Percentiles rank a stretch among this genome's conserved stretches.
phyloP scores from a whole-genome alignment of 495 filamentous ascomycete genomes.

The Pseudotulostoma volvatum region DNA sequence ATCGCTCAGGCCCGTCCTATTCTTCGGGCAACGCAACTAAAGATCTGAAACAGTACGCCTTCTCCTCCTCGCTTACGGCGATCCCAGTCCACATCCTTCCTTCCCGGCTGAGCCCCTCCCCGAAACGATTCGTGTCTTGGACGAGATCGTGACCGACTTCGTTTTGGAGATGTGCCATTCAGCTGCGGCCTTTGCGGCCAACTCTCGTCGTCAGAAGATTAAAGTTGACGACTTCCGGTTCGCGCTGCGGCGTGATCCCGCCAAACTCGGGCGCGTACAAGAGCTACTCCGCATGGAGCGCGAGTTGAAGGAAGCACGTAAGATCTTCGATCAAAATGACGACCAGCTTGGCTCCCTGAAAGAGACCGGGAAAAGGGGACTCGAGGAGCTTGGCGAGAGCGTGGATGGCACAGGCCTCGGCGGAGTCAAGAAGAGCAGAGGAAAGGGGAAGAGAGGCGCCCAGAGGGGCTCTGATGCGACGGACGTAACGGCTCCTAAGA shows the following conservation, averaged over 20 bases:
- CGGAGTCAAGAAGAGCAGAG: slow-evolving; percentile 15
- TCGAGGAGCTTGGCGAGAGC: slow-evolving; percentile 13
- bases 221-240: slow-evolving; percentile 98
- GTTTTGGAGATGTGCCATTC: slow-evolving; percentile 79
- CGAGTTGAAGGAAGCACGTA: slow-evolving; percentile 59
- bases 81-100: slow-evolving; percentile 33
- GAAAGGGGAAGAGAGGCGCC: slow-evolving; percentile 26
- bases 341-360: slow-evolving; percentile 28
- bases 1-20: slow-evolving; percentile 31
- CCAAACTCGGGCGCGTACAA: slow-evolving; percentile 77
- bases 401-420: slow-evolving; percentile 10
- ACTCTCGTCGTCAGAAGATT: slow-evolving; percentile 79
- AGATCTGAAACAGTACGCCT: slow-evolving; percentile 41
- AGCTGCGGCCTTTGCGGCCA: slow-evolving; percentile 62
- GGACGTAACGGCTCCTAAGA: slow-evolving; percentile 27
- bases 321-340: slow-evolving; percentile 44
- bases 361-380: slow-evolving; percentile 24
- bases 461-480: slow-evolving; percentile 26
- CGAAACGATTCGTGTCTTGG: slow-evolving; percentile 69
- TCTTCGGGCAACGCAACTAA: not conserved
- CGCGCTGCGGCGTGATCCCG: slow-evolving; percentile 65
- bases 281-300: slow-evolving; percentile 71
- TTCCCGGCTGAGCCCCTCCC: slow-evolving; percentile 45
- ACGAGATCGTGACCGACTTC: slow-evolving; percentile 89
- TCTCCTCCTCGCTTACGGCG: slow-evolving; percentile 79